Conservation (phyloP, 768 basidiomycete genomes). For the Amanita subjunquillea region DNA sequence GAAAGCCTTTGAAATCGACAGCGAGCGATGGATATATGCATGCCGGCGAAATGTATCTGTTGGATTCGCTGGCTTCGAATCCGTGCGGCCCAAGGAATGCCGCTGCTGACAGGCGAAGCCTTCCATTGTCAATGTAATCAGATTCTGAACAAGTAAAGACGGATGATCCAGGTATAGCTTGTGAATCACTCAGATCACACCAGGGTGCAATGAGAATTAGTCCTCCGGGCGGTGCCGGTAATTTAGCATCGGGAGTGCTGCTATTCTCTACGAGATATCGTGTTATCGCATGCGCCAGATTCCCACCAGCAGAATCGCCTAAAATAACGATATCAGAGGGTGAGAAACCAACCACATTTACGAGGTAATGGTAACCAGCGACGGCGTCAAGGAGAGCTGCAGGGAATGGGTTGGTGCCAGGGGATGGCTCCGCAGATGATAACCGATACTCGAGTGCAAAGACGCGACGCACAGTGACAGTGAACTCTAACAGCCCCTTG, state of each 20-base stretch:
- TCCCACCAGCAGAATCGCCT: neutral
- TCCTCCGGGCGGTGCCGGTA: too few species aligned
- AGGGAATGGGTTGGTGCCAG: too few species aligned
- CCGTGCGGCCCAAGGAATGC: constrained; percentile 30
- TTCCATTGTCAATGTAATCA: neutral
- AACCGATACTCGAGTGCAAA: too few species aligned
- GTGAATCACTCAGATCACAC: neutral
- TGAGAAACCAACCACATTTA: too few species aligned
- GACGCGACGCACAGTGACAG: too few species aligned
- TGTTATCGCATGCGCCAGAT: neutral
- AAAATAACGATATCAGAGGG: too few species aligned
- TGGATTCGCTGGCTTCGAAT: constrained; percentile 22
- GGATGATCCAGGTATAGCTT: neutral
- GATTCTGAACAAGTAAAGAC: neutral
- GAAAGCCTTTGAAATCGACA: constrained; percentile 34
- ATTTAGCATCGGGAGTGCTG: too few species aligned
- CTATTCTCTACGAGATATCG: too few species aligned
- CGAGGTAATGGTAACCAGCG: too few species aligned
- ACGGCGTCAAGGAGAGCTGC: too few species aligned
- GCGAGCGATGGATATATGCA: constrained; percentile 18
- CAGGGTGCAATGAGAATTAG: neutral
- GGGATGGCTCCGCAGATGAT: too few species aligned
- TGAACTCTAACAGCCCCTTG: too few species aligned
- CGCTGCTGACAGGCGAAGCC: constrained; percentile 17
- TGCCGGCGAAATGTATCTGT: constrained; percentile 39